Base-by-base conservation (phyloP, 2,329 filamentous ascomycete genomes). In the Ceratocystis colombiana region DNA sequence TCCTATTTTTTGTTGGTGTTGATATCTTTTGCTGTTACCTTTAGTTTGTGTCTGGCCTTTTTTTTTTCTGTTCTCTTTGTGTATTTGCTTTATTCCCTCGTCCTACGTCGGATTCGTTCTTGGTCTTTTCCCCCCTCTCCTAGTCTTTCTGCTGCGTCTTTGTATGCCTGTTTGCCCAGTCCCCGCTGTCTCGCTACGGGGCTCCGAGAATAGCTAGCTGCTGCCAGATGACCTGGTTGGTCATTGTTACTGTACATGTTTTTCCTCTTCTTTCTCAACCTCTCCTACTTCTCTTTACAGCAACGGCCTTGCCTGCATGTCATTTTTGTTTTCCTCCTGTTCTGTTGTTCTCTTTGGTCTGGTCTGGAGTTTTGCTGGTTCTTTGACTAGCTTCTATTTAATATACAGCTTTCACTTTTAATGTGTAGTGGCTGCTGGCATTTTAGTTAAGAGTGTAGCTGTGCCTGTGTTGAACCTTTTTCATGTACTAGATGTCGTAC, bases 311-410 rank as follows among this genome's bases (percentile, higher is more conserved):
- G 57, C 53, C 61, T 37, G 12, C 50, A 37, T 48, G 33, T 10
- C 15, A 46, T 61, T 20, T 65, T 45, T 48, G 37, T 41, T 41
- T 41, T 41, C 37, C 10, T 41, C 37, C 37, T 41, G 37, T 41
- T 41, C 10, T 50, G 30, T 48, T 25, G 37, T 28, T 30, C 61
- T 17, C 8, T 64, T 62, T 68, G 61, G 50, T 66, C 67, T 66
- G 50, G 67, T 66, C 64, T 59, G 48, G 67, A 66, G 67, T 68
- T 68, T 59, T 68, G 67, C 64, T 68, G 64, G 67, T 68, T 68
- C 63, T 41, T 65, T 65, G 64, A 57, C 66, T 65, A 37, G 63
- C 57, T 65, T 68, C 66, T 65, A 59, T 33, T 59, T 59, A 68
- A 68, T 63, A 63, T 64, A 68, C 66, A 68, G 63, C 66, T 65